Percentiles rank a stretch among this genome's conserved stretches.
Conservation (phyloP, 257 asterid species). For the Solanum peruvianum region DNA sequence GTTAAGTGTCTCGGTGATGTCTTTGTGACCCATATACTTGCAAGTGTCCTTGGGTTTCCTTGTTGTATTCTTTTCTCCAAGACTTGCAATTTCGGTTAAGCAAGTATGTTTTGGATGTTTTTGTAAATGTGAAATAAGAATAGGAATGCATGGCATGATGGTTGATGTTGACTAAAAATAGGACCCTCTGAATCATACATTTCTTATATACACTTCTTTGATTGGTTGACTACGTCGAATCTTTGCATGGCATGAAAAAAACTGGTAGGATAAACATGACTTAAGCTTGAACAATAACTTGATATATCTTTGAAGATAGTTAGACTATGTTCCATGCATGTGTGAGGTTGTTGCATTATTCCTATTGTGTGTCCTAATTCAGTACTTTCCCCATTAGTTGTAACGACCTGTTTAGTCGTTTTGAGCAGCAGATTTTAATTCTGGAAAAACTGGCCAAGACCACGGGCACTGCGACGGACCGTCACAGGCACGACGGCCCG, state of each 20-base stretch:
- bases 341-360: not conserved
- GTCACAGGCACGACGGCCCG: no score
- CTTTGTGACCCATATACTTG: not conserved
- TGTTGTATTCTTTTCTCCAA: not conserved
- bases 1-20: not conserved
- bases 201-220: not conserved
- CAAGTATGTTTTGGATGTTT: not conserved
- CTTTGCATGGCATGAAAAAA: not conserved
- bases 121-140: not conserved
- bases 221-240: not conserved
- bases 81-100: not conserved
- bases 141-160: not conserved
- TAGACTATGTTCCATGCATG: not conserved
- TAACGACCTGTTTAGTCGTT: no score
- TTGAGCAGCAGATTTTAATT: no score
- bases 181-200: not conserved
- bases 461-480: no score
- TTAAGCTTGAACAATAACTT: not conserved
- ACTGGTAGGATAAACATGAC: not conserved
- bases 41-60: not conserved
- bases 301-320: not conserved
- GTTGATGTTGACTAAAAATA: no score
- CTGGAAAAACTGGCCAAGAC: no score
- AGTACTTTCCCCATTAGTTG: not conserved
- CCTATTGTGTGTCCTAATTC: not conserved